These are phyloP conservation scores for Blastocladiella emersonii DNA, from an alignment of 371 early-diverging fungal species.

Conservation along the genomic window DNA sequence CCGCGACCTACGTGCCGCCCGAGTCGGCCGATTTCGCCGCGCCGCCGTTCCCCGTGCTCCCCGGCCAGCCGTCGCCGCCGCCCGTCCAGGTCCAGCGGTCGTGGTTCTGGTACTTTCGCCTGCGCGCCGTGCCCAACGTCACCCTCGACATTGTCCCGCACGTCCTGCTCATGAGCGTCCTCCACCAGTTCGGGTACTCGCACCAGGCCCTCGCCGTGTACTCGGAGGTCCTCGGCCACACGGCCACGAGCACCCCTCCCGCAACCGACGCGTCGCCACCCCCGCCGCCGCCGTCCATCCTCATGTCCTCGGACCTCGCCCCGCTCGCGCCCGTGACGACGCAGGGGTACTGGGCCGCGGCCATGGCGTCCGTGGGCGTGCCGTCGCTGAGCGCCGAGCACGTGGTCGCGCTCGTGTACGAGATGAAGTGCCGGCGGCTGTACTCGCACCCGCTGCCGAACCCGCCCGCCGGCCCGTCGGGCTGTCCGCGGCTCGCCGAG, in stretches of 20 bases:
- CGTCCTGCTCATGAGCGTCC: neutral
- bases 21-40: neutral
- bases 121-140: neutral
- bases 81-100: constrained; percentile 2
- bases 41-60: neutral
- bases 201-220: neutral
- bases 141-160: neutral
- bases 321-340: neutral
- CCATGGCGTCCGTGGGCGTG: neutral
- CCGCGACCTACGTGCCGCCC: neutral
- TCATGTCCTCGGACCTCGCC: neutral
- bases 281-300: neutral
- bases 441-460: neutral
- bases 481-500: neutral
- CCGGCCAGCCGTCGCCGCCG: neutral
- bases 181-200: neutral
- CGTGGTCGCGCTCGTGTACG: neutral
- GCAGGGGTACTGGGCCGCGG: neutral
- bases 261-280: neutral
- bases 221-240: neutral
- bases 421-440: neutral
- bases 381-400: neutral
- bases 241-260: too few relatives aligned
- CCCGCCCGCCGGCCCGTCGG: neutral
- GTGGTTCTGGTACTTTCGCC: neutral